A percentile compares a stretch with the other conserved stretches of the same genome.
Evolutionary conservation across 495 filamentous ascomycete species (phyloP).

Genomic region (Penicillium steckii): DNA sequence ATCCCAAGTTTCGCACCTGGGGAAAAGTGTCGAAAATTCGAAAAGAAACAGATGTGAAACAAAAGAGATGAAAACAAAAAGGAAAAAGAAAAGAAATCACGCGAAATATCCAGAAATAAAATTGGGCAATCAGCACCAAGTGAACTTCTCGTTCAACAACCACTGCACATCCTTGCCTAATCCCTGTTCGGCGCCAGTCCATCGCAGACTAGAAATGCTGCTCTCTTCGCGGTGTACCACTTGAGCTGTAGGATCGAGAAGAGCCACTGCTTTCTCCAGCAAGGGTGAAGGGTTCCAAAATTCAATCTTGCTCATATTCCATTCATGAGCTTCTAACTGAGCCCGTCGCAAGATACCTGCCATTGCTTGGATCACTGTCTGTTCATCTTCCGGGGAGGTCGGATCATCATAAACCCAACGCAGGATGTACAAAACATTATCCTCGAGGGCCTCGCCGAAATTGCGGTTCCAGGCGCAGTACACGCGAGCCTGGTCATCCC

Average conservation of each 20-base stretch:
- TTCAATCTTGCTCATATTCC: conserved; percentile 58
- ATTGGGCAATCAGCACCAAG: conserved; percentile 68
- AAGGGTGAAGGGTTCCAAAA: conserved; percentile 65
- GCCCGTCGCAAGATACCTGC: conserved; percentile 53
- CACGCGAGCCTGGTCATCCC: conserved; percentile 52
- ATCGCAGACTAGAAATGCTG: conserved; percentile 63
- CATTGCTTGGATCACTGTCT: conserved; percentile 42
- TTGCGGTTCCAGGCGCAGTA: conserved; percentile 84
- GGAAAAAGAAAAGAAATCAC: conserved; percentile 3
- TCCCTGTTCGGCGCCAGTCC: conserved; percentile 53
- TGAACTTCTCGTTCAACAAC: conserved; percentile 90
- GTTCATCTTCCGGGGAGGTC: conserved; percentile 34
- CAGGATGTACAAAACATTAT: conserved; percentile 76
- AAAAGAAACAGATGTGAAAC: too few species aligned
- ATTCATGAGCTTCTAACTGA: conserved; percentile 53
- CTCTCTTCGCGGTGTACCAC: conserved; percentile 60
- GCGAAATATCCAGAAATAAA: conserved; percentile 3
- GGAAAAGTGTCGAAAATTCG: conserved; percentile 4
- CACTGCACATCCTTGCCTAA: conserved; percentile 67
- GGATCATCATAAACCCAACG: conserved; percentile 69
- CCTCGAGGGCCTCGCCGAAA: conserved; percentile 54
- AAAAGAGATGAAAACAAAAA: conserved; percentile 7
- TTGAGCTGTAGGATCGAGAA: conserved; percentile 46
- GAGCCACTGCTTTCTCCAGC: conserved; percentile 56
- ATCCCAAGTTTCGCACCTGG: neutral